Percentiles rank a stretch among this genome's conserved stretches.
Conservation (phyloP, 2,329 filamentous ascomycete species). For the Sphaerulina vaccinii region DNA sequence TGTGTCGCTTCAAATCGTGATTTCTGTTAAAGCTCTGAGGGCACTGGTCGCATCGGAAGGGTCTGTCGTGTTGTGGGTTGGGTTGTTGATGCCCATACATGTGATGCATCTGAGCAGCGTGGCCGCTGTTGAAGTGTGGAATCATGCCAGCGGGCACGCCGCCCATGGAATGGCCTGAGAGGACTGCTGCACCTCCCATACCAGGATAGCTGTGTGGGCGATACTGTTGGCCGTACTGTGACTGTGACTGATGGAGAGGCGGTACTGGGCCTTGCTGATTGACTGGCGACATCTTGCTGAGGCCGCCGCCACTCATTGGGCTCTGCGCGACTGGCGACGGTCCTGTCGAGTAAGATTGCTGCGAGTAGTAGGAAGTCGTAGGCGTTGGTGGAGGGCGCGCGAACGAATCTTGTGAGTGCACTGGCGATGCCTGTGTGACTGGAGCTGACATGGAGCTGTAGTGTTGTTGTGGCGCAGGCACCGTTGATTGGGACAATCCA, state of each 20-base stretch:
- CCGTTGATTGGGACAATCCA: slow-evolving; percentile 55
- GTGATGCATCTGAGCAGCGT: slow-evolving; percentile 67
- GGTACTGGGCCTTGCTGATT: slow-evolving; percentile 45
- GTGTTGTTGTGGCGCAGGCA: slow-evolving; percentile 48
- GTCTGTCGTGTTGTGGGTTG: slow-evolving; percentile 68
- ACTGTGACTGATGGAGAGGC: slow-evolving; percentile 44
- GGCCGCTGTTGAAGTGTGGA: slow-evolving; percentile 59
- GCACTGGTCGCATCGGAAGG: slow-evolving; percentile 92
- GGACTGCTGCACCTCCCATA: slow-evolving; percentile 66
- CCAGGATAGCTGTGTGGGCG: slow-evolving; percentile 58
- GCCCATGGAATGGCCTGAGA: slow-evolving; percentile 67
- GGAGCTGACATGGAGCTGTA: slow-evolving; percentile 42
- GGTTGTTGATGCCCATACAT: slow-evolving; percentile 54
- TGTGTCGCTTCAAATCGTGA: slow-evolving; percentile 93
- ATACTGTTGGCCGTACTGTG: slow-evolving; percentile 46
- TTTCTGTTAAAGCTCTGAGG: slow-evolving; percentile 93
- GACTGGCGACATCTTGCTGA: slow-evolving; percentile 55
- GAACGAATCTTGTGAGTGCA: slow-evolving; percentile 60
- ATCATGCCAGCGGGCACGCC: slow-evolving; percentile 56
- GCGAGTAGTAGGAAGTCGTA: slow-evolving; percentile 62
- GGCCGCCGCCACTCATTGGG: slow-evolving; percentile 47
- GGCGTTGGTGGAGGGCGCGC: slow-evolving; percentile 58
- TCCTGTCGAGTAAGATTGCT: slow-evolving; percentile 53
- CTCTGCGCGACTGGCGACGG: slow-evolving; percentile 52
- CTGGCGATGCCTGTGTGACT: slow-evolving; percentile 48